A percentile compares a stretch with the other conserved stretches of the same genome.
Conservation (phyloP, 176 grass and related monocot species). For the Avena sativa region DNA sequence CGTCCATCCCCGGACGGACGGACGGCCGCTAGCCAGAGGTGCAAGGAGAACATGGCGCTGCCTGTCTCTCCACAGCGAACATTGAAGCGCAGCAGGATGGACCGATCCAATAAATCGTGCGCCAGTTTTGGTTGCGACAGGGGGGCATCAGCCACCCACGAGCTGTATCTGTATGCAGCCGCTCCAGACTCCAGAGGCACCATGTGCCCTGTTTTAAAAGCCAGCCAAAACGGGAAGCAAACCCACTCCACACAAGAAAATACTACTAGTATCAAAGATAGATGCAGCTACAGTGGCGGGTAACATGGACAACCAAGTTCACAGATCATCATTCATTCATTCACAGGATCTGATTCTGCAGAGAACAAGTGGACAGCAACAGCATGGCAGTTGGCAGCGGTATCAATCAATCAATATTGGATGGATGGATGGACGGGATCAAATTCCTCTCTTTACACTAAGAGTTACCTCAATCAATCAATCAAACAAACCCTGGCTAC, state of each 20-base stretch:
- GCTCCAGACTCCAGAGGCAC: conserved; percentile 19
- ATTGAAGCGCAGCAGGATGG: conserved; percentile 43
- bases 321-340: background rate
- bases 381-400: conserved; percentile 10
- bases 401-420: conserved; percentile 61
- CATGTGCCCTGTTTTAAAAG: conserved; percentile 40
- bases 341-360: conserved; percentile 16
- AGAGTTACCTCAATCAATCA: conserved; percentile 58
- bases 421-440: conserved; percentile 57
- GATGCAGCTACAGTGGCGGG: conserved; percentile 8
- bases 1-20: no score
- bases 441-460: conserved; percentile 95
- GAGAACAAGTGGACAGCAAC: background rate
- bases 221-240: background rate
- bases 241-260: conserved; percentile 29
- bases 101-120: conserved; percentile 42
- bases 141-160: conserved; percentile 12
- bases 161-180: background rate
- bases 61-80: conserved; percentile 42
- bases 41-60: conserved; percentile 44
- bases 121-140: conserved; percentile 39
- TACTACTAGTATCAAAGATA: background rate
- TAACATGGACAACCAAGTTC: conserved; percentile 1
- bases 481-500: conserved; percentile 62
- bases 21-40: no score